Evolutionary conservation across 352 stramenopile genomes (phyloP), one percentile per base, ranked within the genome.

Genomic region (Plasmopara muralis): DNA sequence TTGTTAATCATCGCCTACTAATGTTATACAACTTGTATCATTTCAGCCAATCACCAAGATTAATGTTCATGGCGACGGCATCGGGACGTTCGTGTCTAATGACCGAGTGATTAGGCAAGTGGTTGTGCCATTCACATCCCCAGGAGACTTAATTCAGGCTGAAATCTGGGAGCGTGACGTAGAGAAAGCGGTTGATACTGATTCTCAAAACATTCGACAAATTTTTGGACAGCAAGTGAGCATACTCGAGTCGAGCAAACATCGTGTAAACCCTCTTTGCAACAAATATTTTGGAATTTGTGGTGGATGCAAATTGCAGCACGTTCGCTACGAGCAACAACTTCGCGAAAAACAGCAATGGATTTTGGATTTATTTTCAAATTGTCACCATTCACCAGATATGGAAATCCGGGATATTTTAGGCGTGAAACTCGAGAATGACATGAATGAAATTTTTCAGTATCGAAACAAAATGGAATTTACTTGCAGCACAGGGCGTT

Each of bases 381-480:
- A 31, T 2, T 34, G 66, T 2, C 15, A 38, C 0, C 59, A 72
- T 43, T 74, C 67, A 2, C 57, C 57, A 33, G 47, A 59, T 10
- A 67, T 76, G 58, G 43, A 72, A 13, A 53, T 84, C 8, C 68
- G 65, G 0, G 13, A 48, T 6, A 83, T 88, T 53, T 18, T 74
- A 8, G 77, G 77, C 9, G 60, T 69, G 13, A 35, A 57, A 10
- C 43, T 31, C 14, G 18, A 54, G 0, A 6, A 7, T 16, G 51
- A 35, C 2, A 41, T 70, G 0, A 6, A 7, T 16, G 51, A 35
- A 4, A 41, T 70, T 9, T 81, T 76, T 42, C 50, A 72, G 34
- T 91, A 91, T 56, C 75, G 80, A 50, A 91, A 89, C 67, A 91
- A 91, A 55, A 89, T 86, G 67, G 80, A 91, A 56, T 91, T 91